Evolutionary conservation across 805 yeast genomes (phyloP).

Genomic region (Yamadazyma olivae): DNA sequence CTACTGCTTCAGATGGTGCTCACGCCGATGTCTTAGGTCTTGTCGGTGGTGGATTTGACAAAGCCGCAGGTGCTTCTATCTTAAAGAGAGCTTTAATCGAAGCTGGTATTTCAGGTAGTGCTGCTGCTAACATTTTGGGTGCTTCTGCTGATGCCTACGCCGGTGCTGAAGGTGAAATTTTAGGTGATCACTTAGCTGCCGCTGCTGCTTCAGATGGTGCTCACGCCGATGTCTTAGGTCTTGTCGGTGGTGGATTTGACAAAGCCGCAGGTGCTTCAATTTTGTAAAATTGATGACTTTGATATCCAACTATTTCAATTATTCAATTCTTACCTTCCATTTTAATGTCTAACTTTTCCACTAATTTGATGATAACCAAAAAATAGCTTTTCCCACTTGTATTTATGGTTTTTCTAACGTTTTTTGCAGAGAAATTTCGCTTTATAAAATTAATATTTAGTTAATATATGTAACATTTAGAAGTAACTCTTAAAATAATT

Average conservation of each 20-base stretch:
- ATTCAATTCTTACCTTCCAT: too few species aligned
- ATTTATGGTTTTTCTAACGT: too few species aligned
- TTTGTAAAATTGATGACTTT: slow-evolving; percentile 1
- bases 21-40: slow-evolving; percentile 8
- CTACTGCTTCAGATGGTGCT: slow-evolving; percentile 9
- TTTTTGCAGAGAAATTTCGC: too few species aligned
- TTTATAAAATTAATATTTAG: too few species aligned
- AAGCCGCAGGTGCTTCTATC: slow-evolving; percentile 8
- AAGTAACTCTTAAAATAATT: too few species aligned
- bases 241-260: slow-evolving; percentile 6
- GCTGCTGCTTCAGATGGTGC: slow-evolving; percentile 9
- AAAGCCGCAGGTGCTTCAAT: slow-evolving; percentile 8
- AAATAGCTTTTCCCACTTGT: too few species aligned
- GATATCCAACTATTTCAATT: neutral
- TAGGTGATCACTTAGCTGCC: slow-evolving; percentile 14
- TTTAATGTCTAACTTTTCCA: neutral
- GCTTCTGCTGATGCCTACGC: slow-evolving; percentile 9
- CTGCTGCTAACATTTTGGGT: slow-evolving; percentile 8
- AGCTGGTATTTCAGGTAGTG: slow-evolving; percentile 10
- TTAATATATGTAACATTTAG: too few species aligned
- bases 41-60: slow-evolving; percentile 5
- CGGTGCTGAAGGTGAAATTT: slow-evolving; percentile 11
- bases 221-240: slow-evolving; percentile 7
- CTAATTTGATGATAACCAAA: too few species aligned
- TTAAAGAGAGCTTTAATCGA: slow-evolving; percentile 4